A percentile compares a stretch with the other conserved stretches of the same genome.
Conservation (phyloP, 1,139 yeast genomes). For the Blastobotrys apis region DNA sequence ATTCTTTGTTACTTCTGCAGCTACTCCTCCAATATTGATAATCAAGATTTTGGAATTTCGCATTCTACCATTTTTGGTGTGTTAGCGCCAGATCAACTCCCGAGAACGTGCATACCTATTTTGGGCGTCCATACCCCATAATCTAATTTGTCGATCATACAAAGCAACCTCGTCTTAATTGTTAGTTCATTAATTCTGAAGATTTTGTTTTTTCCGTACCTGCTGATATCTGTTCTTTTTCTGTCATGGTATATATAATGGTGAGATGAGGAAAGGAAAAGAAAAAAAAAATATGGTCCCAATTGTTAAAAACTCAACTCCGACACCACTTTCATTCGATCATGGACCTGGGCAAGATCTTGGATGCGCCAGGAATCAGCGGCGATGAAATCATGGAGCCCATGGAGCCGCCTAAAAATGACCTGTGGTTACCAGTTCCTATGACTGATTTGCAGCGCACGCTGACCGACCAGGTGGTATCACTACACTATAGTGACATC, state of each 20-base stretch:
- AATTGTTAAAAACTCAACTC: too few relatives aligned
- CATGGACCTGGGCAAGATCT: slow-evolving; percentile 75
- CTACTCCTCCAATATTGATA: slow-evolving; percentile 65
- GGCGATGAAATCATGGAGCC: slow-evolving; percentile 1
- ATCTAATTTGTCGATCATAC: slow-evolving; percentile 89
- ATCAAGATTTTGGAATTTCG: slow-evolving; percentile 68
- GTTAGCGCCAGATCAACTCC: background rate
- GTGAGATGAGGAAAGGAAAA: background rate
- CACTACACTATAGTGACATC: slow-evolving; percentile 86
- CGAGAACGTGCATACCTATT: slow-evolving; percentile 35
- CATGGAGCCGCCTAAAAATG: slow-evolving; percentile 37
- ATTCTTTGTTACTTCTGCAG: slow-evolving; percentile 79
- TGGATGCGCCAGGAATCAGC: slow-evolving; percentile 58
- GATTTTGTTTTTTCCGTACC: slow-evolving; percentile 5
- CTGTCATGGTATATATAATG: background rate
- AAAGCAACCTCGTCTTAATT: slow-evolving; percentile 73
- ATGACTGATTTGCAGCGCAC: slow-evolving; percentile 87
- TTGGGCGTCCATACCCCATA: slow-evolving; percentile 97
- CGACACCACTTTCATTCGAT: background rate
- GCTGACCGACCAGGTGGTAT: slow-evolving; percentile 87
- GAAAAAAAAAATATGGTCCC: background rate
- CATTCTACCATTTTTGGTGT: slow-evolving; percentile 39
- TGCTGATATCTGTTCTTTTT: slow-evolving; percentile 11
- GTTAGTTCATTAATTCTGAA: slow-evolving; percentile 3
- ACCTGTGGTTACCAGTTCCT: slow-evolving; percentile 78